phyloP scores from a whole-genome alignment of 352 stramenopile species.

The Pythium myriotylum region DNA sequence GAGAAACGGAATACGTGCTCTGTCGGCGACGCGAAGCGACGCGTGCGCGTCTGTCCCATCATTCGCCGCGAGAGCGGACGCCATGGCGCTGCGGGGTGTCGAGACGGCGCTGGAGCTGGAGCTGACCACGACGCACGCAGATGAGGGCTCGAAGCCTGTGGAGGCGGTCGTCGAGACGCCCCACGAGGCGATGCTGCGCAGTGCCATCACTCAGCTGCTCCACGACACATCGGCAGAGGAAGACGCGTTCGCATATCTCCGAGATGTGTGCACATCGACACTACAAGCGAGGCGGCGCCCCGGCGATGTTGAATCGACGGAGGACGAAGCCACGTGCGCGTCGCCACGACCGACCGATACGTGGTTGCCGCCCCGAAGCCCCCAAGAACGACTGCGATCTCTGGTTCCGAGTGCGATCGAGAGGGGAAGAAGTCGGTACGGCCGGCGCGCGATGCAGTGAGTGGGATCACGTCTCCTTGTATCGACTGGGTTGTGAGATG shows the following conservation, averaged over 20 bases:
- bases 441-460: conserved; percentile 38
- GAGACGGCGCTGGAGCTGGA: conserved; percentile 1
- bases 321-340: conserved; percentile 1
- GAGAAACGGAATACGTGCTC: conserved; percentile 32
- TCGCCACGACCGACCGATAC: conserved; percentile 11
- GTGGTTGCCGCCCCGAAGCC: conserved; percentile 47
- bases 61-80: no score
- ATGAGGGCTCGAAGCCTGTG: neutral
- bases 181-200: conserved; percentile 44
- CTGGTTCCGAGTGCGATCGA: conserved; percentile 49
- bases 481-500: neutral
- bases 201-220: conserved; percentile 49
- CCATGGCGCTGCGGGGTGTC: no score
- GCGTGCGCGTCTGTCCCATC: no score
- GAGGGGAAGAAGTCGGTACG: conserved; percentile 47
- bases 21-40: no score
- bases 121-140: neutral
- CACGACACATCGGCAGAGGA: conserved; percentile 52
- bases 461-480: neutral
- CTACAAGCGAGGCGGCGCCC: conserved; percentile 21
- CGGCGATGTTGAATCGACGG: conserved; percentile 30
- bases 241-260: conserved; percentile 50
- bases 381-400: conserved; percentile 51
- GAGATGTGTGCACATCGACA: conserved; percentile 68
- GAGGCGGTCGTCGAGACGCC: conserved; percentile 6